A percentile compares a stretch with the other conserved stretches of the same genome.
phyloP scores from a whole-genome alignment of 2,329 filamentous ascomycete genomes.

The Penicillium brasilianum region DNA sequence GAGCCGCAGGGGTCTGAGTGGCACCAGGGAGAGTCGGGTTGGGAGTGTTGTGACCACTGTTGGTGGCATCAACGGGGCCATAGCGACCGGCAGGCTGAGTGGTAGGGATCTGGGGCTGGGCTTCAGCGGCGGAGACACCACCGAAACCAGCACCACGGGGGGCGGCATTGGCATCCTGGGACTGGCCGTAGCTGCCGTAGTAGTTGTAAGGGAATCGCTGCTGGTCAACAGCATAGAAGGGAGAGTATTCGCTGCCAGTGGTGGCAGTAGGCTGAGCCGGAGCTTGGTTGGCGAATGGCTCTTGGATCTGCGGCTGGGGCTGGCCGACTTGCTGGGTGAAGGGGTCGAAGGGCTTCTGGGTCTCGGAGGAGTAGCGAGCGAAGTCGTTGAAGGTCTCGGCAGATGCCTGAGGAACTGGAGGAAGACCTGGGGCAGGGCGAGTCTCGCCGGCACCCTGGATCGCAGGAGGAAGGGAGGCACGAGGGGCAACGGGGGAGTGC shows the following conservation, averaged over 20 bases:
- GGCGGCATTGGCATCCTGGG: constrained; percentile 73
- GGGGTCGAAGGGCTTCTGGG: constrained; percentile 84
- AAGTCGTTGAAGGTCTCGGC: constrained; percentile 55
- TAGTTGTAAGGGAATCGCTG: constrained; percentile 77
- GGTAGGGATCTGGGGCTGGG: constrained; percentile 62
- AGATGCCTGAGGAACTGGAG: constrained; percentile 63
- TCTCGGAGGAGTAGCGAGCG: constrained; percentile 60
- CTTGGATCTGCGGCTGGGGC: constrained; percentile 67
- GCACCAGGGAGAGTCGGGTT: constrained; percentile 71
- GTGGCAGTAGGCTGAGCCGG: constrained; percentile 64
- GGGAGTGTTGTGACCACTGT: constrained; percentile 88
- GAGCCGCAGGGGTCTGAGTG: constrained; percentile 59
- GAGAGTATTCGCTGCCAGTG: constrained; percentile 74
- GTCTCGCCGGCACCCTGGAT: constrained; percentile 46
- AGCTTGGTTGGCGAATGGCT: constrained; percentile 58
- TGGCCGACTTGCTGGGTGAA: constrained; percentile 75
- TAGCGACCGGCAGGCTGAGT: constrained; percentile 79
- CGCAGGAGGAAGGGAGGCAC: constrained; percentile 80
- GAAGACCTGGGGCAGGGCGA: constrained; percentile 66
- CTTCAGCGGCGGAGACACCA: constrained; percentile 63
- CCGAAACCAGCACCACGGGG: constrained; percentile 81
- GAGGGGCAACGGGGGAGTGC: constrained; percentile 86
- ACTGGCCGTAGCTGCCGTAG: constrained; percentile 67
- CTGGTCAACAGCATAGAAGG: constrained; percentile 81
- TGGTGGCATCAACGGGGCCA: constrained; percentile 71